Evolutionary conservation across 768 basidiomycete genomes (phyloP), one percentile per base, ranked within the genome.

Genomic region (Suillus occidentalis): DNA sequence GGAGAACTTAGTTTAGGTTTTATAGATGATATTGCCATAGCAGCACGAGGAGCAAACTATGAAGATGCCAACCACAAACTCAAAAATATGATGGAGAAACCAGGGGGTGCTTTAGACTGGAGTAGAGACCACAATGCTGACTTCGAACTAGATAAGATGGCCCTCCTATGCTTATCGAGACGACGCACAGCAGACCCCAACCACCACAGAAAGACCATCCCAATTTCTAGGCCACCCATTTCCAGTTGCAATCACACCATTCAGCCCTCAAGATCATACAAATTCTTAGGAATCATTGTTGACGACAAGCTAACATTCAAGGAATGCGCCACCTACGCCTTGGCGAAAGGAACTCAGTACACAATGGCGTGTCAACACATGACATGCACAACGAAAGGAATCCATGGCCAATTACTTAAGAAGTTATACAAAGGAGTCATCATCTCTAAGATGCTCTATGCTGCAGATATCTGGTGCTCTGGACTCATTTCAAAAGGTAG

Each of bases 371-470:
- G 59, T 10, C 8, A 39, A 25, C 5, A 22, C 10, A 60, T 60
- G 59, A 60, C n/a, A 2, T 12, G 7, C 28, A n/a, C 22, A 13
- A 12, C 1, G n/a, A 60, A 42, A 45, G 59, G 39, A 0, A n/a
- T 60, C 9, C 7, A 25, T 0, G 31, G 39, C 16, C 7, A 12
- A 14, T 4, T 25, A 36, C 42, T 60, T 12, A 60, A 25, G 59
- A 60, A 39, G 8, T 31, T 60, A 18, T 43, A 60, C 1, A 13
- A 45, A 25, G 65, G 62, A 2, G 64, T 68, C 1, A 63, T 68
- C 2, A 31, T 66, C 7, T 63, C 65, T 0, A 62, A 61, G 45
- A 65, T 70, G 65, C 57, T 63, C 18, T 71, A 71, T 4, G 63
- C 55, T 2, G 37, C 67, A 7, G 28, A 42, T 0, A 64, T 67